phyloP scores from a whole-genome alignment of 2,329 filamentous ascomycete species.

The Ascochyta rabiei region DNA sequence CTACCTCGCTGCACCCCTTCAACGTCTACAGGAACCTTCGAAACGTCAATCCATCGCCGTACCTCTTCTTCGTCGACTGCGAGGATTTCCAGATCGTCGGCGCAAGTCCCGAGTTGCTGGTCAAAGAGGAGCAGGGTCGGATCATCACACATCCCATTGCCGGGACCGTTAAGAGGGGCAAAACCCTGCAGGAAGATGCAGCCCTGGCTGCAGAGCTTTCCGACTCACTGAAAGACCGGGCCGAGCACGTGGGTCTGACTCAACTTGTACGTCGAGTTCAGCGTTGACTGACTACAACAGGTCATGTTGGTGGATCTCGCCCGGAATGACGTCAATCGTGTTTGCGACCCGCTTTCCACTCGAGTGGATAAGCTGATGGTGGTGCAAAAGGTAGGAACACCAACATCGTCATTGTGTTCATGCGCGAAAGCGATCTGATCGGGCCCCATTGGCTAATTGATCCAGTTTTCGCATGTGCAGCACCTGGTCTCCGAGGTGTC shows the following conservation, averaged over 20 bases:
- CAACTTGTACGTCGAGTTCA: slow-evolving; percentile 51
- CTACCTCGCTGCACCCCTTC: slow-evolving; percentile 91
- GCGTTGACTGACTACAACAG: slow-evolving; percentile 55
- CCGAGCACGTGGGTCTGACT: slow-evolving; percentile 43
- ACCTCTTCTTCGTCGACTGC: slow-evolving; percentile 95
- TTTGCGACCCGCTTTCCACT: slow-evolving; percentile 88
- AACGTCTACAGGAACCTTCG: slow-evolving; percentile 96
- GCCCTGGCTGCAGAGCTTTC: slow-evolving; percentile 77
- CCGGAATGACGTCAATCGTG: slow-evolving; percentile 93
- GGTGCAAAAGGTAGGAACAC: slow-evolving; percentile 44
- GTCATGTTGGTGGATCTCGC: slow-evolving; percentile 98
- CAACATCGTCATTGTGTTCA: slow-evolving; percentile 13
- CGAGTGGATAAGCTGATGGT: slow-evolving; percentile 94
- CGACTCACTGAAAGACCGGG: slow-evolving; percentile 80
- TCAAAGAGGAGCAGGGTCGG: slow-evolving; percentile 83
- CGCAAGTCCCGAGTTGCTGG: slow-evolving; percentile 90
- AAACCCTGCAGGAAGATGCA: slow-evolving; percentile 80
- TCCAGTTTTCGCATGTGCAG: slow-evolving; percentile 90
- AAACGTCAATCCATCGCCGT: slow-evolving; percentile 96
- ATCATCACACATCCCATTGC: slow-evolving; percentile 98
- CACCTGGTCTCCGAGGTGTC: slow-evolving; percentile 96
- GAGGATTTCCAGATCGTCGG: slow-evolving; percentile 92
- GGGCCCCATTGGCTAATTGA: slow-evolving; percentile 16
- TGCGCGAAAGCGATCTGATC: slow-evolving; percentile 4
- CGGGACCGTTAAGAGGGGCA: slow-evolving; percentile 88